Base-by-base conservation (phyloP, 345 rosid species). In the Acer saccharum region DNA sequence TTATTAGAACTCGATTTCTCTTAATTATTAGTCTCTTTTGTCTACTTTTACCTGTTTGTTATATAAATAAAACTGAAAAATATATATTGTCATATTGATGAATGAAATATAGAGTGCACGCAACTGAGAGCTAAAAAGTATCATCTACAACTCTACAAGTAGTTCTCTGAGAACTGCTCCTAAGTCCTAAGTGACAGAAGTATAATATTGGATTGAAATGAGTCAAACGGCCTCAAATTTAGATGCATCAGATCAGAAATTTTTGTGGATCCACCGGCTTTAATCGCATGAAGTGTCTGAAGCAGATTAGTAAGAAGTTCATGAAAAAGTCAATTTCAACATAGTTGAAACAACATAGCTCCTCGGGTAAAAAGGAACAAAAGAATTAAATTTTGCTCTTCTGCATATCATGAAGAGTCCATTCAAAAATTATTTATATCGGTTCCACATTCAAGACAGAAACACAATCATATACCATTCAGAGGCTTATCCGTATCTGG, bases 401-500 rank as follows among this genome's bases (percentile, higher is more conserved):
- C 41, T 41, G 57, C 35, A 72, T 65, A 66, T 67, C 68, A 27
- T 46, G 60, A 11, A 4, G 21, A 65, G 61, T 27, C 35, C 68
- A 44, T 58, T 58, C 72, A 3, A 67, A 60, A 65, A 73, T 73
- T 73, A 67, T 67, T 78, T 48, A 67, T 67, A 48, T 60, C 6
- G 55, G 62, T 67, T 73, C 46, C 1, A 3, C 60, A 18, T 68
- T 46, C 62, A 46, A 46, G 73, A 58, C 32, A 8, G 27, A 27
- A 68, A 61, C 61, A n/a, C 27, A 57, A 66, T 5, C 46, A 41
- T 0, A 17, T 46, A 9, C 17, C 27, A 17, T 73, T 67, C 41
- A 46, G 39, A 68, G 50, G 20, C 32, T 20, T 18, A 69, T 79
- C 74, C 17, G 35, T 71, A 44, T 74, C 46, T 69, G 6, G 27